These are phyloP conservation scores for Xylariaceae sp. DNA, from an alignment of 2,329 filamentous ascomycete genomes.

Conservation along the genomic window DNA sequence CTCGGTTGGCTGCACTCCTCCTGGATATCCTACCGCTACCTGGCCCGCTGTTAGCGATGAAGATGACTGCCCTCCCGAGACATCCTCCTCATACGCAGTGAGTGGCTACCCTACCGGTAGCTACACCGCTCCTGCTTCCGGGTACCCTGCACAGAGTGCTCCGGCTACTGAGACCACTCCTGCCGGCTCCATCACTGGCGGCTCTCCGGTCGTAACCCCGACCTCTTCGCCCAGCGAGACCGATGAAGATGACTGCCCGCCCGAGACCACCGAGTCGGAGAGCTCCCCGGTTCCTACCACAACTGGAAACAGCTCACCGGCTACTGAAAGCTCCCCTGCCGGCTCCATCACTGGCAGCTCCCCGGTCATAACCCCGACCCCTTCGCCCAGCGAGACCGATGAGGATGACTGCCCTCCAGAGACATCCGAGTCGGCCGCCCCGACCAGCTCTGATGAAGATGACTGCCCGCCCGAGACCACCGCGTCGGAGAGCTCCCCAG, in stretches of 20 bases:
- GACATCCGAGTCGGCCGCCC: neutral
- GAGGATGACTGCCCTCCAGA: constrained; percentile 14
- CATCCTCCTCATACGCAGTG: constrained; percentile 1
- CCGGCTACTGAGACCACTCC: neutral
- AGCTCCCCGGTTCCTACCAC: too few relatives aligned
- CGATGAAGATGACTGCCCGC: constrained; percentile 12
- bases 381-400: neutral
- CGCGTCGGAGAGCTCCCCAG: neutral
- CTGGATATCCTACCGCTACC: constrained; percentile 6
- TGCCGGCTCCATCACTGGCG: neutral
- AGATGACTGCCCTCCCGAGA: constrained; percentile 12
- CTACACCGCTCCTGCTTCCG: constrained; percentile 13
- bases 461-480: constrained; percentile 10
- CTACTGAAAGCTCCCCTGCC: neutral
- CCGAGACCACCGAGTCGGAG: neutral
- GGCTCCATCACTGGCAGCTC: neutral
- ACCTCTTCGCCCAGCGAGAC: neutral
- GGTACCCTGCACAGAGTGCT: constrained; percentile 3
- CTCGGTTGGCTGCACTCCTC: constrained; percentile 1
- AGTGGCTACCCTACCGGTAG: constrained; percentile 9
- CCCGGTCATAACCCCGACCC: neutral
- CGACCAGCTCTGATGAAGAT: constrained; percentile 5
- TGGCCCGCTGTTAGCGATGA: constrained; percentile 10
- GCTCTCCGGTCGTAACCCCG: constrained; percentile 9
- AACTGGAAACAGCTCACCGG: neutral